These are phyloP conservation scores for Backusella australiensis DNA, from an alignment of 192 early-diverging fungal genomes.

Conservation along the genomic window DNA sequence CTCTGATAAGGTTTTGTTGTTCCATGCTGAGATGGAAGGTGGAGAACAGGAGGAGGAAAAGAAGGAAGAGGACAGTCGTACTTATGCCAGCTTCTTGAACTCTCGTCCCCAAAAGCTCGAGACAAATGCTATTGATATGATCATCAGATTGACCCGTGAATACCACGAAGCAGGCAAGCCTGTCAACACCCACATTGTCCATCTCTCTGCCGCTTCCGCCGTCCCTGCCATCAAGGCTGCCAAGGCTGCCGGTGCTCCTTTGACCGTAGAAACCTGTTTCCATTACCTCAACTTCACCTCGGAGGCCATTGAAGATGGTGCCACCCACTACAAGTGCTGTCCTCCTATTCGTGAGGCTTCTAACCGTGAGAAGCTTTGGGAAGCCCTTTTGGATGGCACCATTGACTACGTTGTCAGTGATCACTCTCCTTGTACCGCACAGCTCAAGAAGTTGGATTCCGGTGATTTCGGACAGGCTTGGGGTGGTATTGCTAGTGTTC, in stretches of 20 bases:
- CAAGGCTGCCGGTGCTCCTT: conserved; percentile 61
- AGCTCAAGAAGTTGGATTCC: conserved; percentile 64
- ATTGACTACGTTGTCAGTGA: conserved; percentile 84
- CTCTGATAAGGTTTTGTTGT: conserved; percentile 59
- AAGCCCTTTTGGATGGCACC: conserved; percentile 69
- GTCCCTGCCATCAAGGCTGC: conserved; percentile 70
- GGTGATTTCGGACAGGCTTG: conserved; percentile 80
- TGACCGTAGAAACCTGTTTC: conserved; percentile 84
- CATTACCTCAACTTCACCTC: conserved; percentile 73
- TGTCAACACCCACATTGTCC: conserved; percentile 79
- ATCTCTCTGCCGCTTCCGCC: conserved; percentile 76
- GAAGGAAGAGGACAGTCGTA: conserved; percentile 41
- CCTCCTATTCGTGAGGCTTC: conserved; percentile 72
- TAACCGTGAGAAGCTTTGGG: conserved; percentile 72
- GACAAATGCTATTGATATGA: conserved; percentile 69
- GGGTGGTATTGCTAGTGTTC: conserved; percentile 80
- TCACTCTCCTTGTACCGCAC: conserved; percentile 79
- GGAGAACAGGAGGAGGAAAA: neutral
- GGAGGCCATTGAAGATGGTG: conserved; percentile 63
- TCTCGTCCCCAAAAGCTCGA: conserved; percentile 73
- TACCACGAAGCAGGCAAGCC: conserved; percentile 47
- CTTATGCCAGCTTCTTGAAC: conserved; percentile 64
- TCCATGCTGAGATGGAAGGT: conserved; percentile 75
- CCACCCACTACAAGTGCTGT: conserved; percentile 85
- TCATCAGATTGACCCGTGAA: conserved; percentile 67